Conservation (phyloP, 2,329 filamentous ascomycete genomes). For the Colletotrichum orbiculare region DNA sequence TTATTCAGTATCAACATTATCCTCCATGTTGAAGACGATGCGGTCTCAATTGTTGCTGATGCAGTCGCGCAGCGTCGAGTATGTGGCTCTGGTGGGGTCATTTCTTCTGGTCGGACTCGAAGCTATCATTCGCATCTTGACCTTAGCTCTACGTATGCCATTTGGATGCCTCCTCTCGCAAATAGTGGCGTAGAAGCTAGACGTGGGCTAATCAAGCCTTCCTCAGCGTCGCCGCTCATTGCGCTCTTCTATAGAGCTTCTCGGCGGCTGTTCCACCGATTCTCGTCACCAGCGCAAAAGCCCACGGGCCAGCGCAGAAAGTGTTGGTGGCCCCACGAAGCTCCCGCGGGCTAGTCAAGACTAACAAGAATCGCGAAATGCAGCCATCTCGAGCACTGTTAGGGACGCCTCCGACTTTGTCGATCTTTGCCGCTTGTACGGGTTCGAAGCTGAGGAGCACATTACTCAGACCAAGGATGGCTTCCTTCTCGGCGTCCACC, state of each 20-base stretch:
- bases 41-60: slow-evolving; percentile 29
- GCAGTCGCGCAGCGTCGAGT: slow-evolving; percentile 73
- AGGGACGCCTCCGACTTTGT: slow-evolving; percentile 91
- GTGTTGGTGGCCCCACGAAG: slow-evolving; percentile 50
- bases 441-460: slow-evolving; percentile 95
- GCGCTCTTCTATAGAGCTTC: slow-evolving; percentile 85
- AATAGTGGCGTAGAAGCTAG: background rate
- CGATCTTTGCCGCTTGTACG: slow-evolving; percentile 90
- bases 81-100: slow-evolving; percentile 85
- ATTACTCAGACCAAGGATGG: slow-evolving; percentile 95
- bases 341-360: background rate
- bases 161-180: slow-evolving; percentile 11
- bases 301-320: slow-evolving; percentile 76
- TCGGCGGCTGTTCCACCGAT: slow-evolving; percentile 82
- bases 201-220: slow-evolving; percentile 36
- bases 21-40: slow-evolving; percentile 30
- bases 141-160: slow-evolving; percentile 82
- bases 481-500: slow-evolving; percentile 89
- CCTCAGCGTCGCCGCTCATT: slow-evolving; percentile 79
- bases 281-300: slow-evolving; percentile 77
- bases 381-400: slow-evolving; percentile 78
- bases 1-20: slow-evolving; percentile 29
- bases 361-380: slow-evolving; percentile 65
- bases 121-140: slow-evolving; percentile 84
- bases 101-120: slow-evolving; percentile 87